Base-by-base conservation (phyloP, 2,329 filamentous ascomycete genomes). In the Aspergillus puulaauensis region DNA sequence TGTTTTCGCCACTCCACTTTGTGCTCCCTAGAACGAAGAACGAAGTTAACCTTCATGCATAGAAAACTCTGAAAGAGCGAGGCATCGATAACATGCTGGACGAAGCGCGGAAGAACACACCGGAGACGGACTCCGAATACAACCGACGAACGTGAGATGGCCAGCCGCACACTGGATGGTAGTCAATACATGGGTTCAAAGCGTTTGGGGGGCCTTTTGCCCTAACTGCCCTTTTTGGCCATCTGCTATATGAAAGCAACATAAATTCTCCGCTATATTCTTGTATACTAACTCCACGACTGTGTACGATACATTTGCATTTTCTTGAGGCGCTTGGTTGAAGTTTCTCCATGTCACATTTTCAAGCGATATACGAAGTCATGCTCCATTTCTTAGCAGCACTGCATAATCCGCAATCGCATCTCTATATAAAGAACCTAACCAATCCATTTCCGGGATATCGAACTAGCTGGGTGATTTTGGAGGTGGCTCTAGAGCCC, bases 41-140 rank as follows among this genome's bases (percentile, higher is more conserved):
- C 14, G 21, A n/a, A 27, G 15, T 11, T 48, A 21, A 48, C 45
- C 14, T 15, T 40, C 5, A 45, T 46, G 33, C 11, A 96, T 14
- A 97, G 93, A 88, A 86, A 78, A 92, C 89, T 3, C 81, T 99
- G 50, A 96, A 95, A 75, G 87, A 91, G 56, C 86, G 90, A 68
- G 95, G 95, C 57, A 96, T 99, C 71, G 92, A 98, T 75, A 90
- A 89, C 68, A 90, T 98, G 81, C 80, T 99, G 11, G 90, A 93
- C 7, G 95, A 98, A 68, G 93, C 93, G 17, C 83, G 93, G 59
- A 91, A 95, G 65, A 90, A 93, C 70, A 93, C 91, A 68, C 90
- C 87, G 68, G 95, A 98, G 65, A 95, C 91, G 61, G 93, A 98
- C 72, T 79, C 86, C 11, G 80, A 89, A 63, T 84, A 90, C 67